These are phyloP conservation scores for Sechiopsis laciniata DNA, from an alignment of 306 rosid species.

Conservation along the genomic window DNA sequence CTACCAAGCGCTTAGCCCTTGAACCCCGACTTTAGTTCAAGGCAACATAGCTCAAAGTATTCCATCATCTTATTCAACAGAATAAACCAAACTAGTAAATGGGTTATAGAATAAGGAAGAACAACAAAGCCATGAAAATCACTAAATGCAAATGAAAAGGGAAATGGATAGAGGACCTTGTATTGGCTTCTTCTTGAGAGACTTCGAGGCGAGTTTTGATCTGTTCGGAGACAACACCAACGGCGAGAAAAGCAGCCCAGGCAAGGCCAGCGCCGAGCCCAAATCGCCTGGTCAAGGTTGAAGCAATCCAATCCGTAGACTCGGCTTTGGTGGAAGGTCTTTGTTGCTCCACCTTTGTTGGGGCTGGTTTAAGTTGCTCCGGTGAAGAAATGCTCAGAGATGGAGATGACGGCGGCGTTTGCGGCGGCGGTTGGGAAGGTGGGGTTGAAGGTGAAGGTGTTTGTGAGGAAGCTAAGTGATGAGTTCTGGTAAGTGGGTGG, in stretches of 20 bases:
- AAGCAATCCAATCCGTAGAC: constrained; percentile 86
- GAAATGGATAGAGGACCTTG: constrained; percentile 45
- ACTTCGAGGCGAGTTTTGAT: constrained; percentile 88
- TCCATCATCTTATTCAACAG: not conserved
- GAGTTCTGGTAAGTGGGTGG: constrained; percentile 54
- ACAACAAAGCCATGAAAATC: not conserved
- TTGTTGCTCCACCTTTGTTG: constrained; percentile 41
- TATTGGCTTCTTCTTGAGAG: constrained; percentile 73
- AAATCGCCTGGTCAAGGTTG: constrained; percentile 68
- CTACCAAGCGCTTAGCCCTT: too few relatives aligned
- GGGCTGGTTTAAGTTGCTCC: constrained; percentile 35
- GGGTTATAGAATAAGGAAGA: not conserved
- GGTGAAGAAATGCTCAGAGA: constrained; percentile 37
- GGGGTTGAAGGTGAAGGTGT: constrained; percentile 44
- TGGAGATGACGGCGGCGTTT: constrained; percentile 34
- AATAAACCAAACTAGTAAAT: not conserved
- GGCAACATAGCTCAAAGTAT: too few relatives aligned
- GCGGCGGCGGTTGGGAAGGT: constrained; percentile 44
- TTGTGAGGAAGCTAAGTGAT: constrained; percentile 51
- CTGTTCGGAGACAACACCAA: constrained; percentile 88
- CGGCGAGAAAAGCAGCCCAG: constrained; percentile 78
- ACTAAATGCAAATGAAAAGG: not conserved
- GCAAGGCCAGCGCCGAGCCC: constrained; percentile 97
- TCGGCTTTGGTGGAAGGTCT: constrained; percentile 45
- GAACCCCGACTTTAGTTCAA: too few relatives aligned